Percentiles rank a stretch among this genome's conserved stretches.
phyloP scores from a whole-genome alignment of 1,284 basidiomycete genomes.

The Leccinum holopus region DNA sequence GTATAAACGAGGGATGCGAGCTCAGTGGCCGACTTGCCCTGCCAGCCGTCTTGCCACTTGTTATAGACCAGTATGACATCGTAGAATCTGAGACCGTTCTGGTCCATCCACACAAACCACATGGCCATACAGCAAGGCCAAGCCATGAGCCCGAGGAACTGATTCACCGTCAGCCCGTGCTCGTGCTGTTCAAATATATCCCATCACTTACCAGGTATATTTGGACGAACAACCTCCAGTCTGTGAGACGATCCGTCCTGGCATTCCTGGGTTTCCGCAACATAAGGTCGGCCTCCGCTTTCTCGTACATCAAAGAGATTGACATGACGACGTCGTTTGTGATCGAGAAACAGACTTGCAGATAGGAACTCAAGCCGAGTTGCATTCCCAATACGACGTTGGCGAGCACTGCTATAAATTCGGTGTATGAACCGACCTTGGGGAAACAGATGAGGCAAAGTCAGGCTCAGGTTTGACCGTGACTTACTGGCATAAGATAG shows the following conservation, averaged over 20 bases:
- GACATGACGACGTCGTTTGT: slow-evolving; percentile 39
- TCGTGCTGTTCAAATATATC: not conserved
- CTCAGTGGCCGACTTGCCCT: slow-evolving; percentile 30
- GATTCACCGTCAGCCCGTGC: not conserved
- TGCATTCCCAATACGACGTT: slow-evolving; percentile 43
- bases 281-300: slow-evolving; percentile 46
- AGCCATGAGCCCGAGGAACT: slow-evolving; percentile 48
- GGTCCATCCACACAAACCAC: slow-evolving; percentile 41
- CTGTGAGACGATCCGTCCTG: slow-evolving; percentile 52
- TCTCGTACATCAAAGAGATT: slow-evolving; percentile 39
- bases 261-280: slow-evolving; percentile 63
- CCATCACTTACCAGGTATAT: slow-evolving; percentile 25
- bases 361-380: slow-evolving; percentile 38
- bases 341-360: slow-evolving; percentile 42
- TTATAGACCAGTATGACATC: slow-evolving; percentile 43
- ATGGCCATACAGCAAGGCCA: slow-evolving; percentile 45
- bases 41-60: slow-evolving; percentile 37
- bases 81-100: slow-evolving; percentile 36
- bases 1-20: slow-evolving; percentile 33
- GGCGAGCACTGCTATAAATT: slow-evolving; percentile 37
- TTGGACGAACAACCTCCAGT: slow-evolving; percentile 36
- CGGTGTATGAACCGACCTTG: slow-evolving; percentile 25
- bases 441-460: not conserved
- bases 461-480: not conserved
- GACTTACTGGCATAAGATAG: slow-evolving; percentile 39